Conservation (phyloP, 495 filamentous ascomycete species). For the Thozetella sp. region DNA sequence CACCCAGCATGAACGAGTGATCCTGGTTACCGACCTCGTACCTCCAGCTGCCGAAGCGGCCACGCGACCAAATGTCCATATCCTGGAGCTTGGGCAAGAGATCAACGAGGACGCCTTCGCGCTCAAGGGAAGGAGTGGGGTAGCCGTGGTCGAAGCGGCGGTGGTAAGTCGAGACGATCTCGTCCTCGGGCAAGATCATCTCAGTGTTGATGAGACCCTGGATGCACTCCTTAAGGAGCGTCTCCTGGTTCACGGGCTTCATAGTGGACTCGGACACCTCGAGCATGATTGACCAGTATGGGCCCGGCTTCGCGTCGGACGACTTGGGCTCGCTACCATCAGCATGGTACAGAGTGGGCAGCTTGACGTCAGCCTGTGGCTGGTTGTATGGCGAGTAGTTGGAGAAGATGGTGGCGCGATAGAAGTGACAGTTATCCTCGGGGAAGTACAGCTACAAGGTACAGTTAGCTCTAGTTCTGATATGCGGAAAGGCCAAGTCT, state of each 20-base stretch:
- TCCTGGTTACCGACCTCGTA: conserved; percentile 97
- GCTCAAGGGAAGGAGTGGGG: conserved; percentile 92
- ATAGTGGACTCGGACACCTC: conserved; percentile 95
- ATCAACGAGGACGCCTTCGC: conserved; percentile 90
- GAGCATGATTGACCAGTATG: conserved; percentile 99
- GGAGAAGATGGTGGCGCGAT: conserved; percentile 99
- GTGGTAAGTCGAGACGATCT: conserved; percentile 99
- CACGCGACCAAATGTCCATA: conserved; percentile 91
- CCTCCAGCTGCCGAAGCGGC: conserved; percentile 96
- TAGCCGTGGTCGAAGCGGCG: conserved; percentile 99
- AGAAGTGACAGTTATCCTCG: conserved; percentile 98
- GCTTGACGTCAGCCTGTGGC: conserved; percentile 77
- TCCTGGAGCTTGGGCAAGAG: conserved; percentile 90
- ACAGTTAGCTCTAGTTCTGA: conserved; percentile 13
- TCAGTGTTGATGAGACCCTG: conserved; percentile 96
- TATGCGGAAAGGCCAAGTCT: not conserved
- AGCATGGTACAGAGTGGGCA: conserved; percentile 83
- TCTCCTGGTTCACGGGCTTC: conserved; percentile 89
- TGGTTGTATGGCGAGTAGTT: conserved; percentile 99
- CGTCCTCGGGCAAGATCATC: conserved; percentile 86
- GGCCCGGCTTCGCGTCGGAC: conserved; percentile 73
- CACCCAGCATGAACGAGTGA: conserved; percentile 98
- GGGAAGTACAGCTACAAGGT: conserved; percentile 88
- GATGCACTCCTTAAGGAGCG: conserved; percentile 85
- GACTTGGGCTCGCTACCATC: conserved; percentile 77